Percentiles rank a stretch among this genome's conserved stretches.
phyloP scores from a whole-genome alignment of 2,329 filamentous ascomycete species.

The Colletotrichum sp. region DNA sequence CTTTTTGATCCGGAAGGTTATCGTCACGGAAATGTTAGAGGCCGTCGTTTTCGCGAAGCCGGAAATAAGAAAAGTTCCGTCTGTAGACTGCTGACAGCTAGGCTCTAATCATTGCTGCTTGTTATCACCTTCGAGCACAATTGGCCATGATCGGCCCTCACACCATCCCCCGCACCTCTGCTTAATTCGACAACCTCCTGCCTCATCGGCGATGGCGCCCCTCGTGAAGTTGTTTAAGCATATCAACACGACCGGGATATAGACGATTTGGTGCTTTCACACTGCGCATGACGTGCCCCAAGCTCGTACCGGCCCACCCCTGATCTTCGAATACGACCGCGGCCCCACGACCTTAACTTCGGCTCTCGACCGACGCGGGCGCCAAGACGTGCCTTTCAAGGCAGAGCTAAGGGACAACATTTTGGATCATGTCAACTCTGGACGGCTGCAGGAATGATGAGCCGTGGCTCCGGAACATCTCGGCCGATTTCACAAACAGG shows the following conservation, averaged over 20 bases:
- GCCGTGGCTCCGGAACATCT: too few relatives aligned
- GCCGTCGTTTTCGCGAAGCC: neutral
- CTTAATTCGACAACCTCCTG: neutral
- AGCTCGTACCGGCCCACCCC: neutral
- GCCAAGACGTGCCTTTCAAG: neutral
- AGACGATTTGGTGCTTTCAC: neutral
- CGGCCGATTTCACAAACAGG: neutral
- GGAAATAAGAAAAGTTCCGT: neutral
- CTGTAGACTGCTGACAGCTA: neutral
- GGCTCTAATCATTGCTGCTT: neutral
- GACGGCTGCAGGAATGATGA: neutral
- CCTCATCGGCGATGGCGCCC: neutral
- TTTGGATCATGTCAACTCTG: neutral
- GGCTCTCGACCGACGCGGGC: neutral
- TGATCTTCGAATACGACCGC: slow-evolving; percentile 7
- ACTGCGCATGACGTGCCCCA: neutral
- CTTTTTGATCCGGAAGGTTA: neutral
- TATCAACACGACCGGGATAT: neutral
- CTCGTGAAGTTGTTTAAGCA: neutral
- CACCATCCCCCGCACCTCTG: neutral
- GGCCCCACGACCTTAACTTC: slow-evolving; percentile 7
- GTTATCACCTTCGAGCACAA: neutral
- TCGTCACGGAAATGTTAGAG: neutral
- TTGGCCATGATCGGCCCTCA: neutral
- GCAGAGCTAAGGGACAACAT: neutral